phyloP scores from a whole-genome alignment of 768 basidiomycete species.

The Termitomyces sp. region DNA sequence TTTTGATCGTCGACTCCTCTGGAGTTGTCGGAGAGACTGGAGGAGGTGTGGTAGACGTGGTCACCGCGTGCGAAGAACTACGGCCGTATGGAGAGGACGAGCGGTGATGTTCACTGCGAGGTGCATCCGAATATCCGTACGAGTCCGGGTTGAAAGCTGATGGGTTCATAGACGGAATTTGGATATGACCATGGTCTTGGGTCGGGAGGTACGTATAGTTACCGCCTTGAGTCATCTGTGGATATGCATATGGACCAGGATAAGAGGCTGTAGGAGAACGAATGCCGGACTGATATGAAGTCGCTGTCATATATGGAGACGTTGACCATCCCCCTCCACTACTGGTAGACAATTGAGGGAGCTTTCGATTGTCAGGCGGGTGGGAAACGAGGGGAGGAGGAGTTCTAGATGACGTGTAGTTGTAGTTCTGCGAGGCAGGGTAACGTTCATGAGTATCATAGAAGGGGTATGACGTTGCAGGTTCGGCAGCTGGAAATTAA shows the following conservation, averaged over 20 bases:
- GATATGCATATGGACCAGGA: slow-evolving; percentile 51
- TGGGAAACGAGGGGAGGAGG: slow-evolving; percentile 45
- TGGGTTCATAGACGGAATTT: slow-evolving; percentile 26
- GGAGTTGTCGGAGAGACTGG: slow-evolving; percentile 44
- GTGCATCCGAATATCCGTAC: slow-evolving; percentile 27
- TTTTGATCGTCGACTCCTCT: slow-evolving; percentile 76
- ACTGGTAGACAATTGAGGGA: slow-evolving; percentile 52
- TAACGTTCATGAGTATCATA: slow-evolving; percentile 63
- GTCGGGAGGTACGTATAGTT: slow-evolving; percentile 39
- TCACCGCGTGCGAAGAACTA: slow-evolving; percentile 29
- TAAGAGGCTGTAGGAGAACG: slow-evolving; percentile 67
- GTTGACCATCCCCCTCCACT: slow-evolving; percentile 49
- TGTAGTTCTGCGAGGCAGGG: slow-evolving; percentile 40
- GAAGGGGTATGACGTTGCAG: slow-evolving; percentile 41
- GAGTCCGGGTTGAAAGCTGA: slow-evolving; percentile 24
- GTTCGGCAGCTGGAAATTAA: slow-evolving; percentile 40
- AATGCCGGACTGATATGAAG: slow-evolving; percentile 32
- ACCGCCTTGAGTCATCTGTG: slow-evolving; percentile 27
- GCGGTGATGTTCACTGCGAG: slow-evolving; percentile 37
- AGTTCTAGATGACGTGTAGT: slow-evolving; percentile 47
- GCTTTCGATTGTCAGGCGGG: slow-evolving; percentile 47
- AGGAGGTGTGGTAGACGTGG: slow-evolving; percentile 49
- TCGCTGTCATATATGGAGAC: slow-evolving; percentile 23
- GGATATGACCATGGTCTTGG: slow-evolving; percentile 25
- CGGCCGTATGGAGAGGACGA: slow-evolving; percentile 43